Base-by-base conservation (phyloP, 2,329 filamentous ascomycete species). In the Pyricularia pennisetigena region DNA sequence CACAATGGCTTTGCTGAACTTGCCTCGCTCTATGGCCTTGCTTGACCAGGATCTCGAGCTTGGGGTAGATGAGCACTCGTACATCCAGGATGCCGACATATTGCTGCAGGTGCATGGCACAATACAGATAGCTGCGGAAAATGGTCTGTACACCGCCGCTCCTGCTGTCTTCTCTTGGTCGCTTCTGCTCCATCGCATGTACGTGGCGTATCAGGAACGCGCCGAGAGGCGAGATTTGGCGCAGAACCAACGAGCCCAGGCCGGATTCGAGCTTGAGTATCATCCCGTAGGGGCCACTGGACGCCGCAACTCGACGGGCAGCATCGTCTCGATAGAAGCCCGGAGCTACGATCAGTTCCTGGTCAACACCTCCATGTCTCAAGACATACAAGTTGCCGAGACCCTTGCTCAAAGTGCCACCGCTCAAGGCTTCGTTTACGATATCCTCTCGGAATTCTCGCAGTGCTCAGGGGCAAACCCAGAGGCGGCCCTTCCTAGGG, bases 101-200 rank as follows among this genome's bases (percentile, higher is more conserved):
- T 82, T 97, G n/a, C 84, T 86, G 65, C 85, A 88, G 68, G 85
- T 97, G 16, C 92, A 94, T 72, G 85, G 85, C 67, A 85, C 90
- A n/a, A 82, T 97, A 41, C 78, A 89, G 28, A 80, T 82, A 68
- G 86, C 88, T 8, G 84, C 87, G 14, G 82, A 82, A 30, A 75
- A 79, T 24, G 84, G 84, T 20, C 82, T 86, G n/a, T 80, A 82
- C 54, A 86, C 86, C 49, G 90, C 91, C 24, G 88, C 86, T 68
- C 92, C 92, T 1, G 87, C 91, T 23, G 85, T 92, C 24, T 91
- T 96, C 72, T 87, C 91, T 3, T 98, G 94, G 94, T 88, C 89
- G 4, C 81, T 94, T 65, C 85, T 97, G 29, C 82, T 94, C 10
- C 86, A 90, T 73, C 83, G 85, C 29, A 87, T 95, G 79, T 86